Evolutionary conservation across 2,329 filamentous ascomycete species (phyloP), one percentile per base, ranked within the genome.

Genomic region (Apiospora sp.): DNA sequence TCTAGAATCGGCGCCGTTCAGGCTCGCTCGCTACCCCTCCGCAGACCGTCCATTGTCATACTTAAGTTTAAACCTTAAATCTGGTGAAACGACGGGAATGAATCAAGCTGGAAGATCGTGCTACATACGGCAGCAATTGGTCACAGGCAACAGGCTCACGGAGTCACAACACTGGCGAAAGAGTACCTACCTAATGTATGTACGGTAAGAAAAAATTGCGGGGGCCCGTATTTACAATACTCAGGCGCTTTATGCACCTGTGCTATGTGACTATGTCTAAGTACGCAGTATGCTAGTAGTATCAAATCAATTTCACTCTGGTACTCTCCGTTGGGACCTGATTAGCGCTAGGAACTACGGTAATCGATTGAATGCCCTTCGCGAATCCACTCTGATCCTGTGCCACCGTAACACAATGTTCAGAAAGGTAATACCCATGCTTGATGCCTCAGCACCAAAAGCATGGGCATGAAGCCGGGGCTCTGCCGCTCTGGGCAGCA

Each of bases 61-160:
- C 16, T 12, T 37, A 22, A 16, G 30, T 1, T 61, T 61, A 30
- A 61, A 61, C 54, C 54, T 61, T 61, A 61, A 61, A 61, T 61
- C 30, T 61, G 54, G 54, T 61, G 54, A 22, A 61, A 61, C 54
- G 16, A 22, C 54, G 30, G 54, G 30, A 61, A 34, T 37, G 54
- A 34, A 37, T 34, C 54, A 8, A 16, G 30, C 54, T 37, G 30
- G 54, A 34, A 58, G 27, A 58, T 27, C 19, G 51, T 16, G 27
- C 51, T 19, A 16, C 27, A 30, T 30, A 30, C 51, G 24, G 10
- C 22, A 51, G 8, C 48, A 12, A 16, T 14, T 16, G 43, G 46
- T n/a, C 46, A 10, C 46, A 41, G 37, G 37, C 37, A 41, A 10
- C 37, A 41, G 37, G 37, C 27, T 30, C 27, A 30, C 27, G 27